phyloP scores from a whole-genome alignment of 2,329 filamentous ascomycete species.

The Colletotrichum shisoi region DNA sequence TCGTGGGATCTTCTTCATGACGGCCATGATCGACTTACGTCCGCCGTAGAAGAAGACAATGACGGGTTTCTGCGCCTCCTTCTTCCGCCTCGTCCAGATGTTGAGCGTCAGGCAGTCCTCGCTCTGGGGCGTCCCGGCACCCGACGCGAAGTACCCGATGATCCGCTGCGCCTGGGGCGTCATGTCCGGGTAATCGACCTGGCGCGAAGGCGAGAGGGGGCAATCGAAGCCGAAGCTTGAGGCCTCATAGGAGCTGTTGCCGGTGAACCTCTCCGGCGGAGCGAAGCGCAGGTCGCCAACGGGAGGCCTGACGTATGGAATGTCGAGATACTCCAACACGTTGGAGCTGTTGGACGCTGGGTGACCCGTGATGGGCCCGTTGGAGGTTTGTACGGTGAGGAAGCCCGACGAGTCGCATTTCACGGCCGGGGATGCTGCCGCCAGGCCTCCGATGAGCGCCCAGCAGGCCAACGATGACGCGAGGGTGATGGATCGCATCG shows the following conservation, averaged over 20 bases:
- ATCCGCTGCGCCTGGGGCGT: constrained; percentile 46
- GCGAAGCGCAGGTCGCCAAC: constrained; percentile 43
- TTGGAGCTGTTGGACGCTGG: constrained; percentile 43
- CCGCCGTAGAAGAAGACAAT: constrained; percentile 53
- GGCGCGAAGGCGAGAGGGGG: constrained; percentile 41
- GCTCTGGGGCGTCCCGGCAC: constrained; percentile 42
- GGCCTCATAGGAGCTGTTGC: constrained; percentile 40
- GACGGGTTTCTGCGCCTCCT: constrained; percentile 45
- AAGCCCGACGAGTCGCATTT: constrained; percentile 38
- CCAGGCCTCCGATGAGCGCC: not conserved
- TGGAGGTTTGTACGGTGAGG: constrained; percentile 46
- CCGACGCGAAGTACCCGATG: constrained; percentile 35
- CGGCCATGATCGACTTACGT: constrained; percentile 3
- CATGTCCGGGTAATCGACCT: constrained; percentile 44
- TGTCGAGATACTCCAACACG: constrained; percentile 52
- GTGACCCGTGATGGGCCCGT: constrained; percentile 49
- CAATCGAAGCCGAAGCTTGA: constrained; percentile 45
- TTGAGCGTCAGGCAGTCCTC: constrained; percentile 54
- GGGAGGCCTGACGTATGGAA: constrained; percentile 46
- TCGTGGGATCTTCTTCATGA: too few species aligned
- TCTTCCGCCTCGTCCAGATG: constrained; percentile 47
- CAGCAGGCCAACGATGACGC: not conserved
- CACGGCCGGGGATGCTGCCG: not conserved
- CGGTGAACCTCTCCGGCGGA: constrained; percentile 43
- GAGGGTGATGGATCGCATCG: not conserved